Percentiles rank a stretch among this genome's conserved stretches.
These are phyloP conservation scores for Globisporangium rhizosaccharum DNA, from an alignment of 352 stramenopile species.

Conservation along the genomic window DNA sequence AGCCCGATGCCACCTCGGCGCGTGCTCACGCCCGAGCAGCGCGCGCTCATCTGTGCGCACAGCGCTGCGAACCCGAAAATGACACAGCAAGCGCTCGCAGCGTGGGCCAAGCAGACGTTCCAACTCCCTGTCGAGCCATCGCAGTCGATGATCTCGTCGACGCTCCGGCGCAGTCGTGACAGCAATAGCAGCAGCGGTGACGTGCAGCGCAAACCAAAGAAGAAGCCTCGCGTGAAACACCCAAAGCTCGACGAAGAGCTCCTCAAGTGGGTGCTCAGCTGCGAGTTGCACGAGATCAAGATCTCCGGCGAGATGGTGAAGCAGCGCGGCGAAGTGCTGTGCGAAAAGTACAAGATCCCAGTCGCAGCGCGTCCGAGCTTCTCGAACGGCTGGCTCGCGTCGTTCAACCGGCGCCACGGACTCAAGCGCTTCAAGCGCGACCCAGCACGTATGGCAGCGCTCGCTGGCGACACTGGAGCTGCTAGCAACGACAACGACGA, in stretches of 20 bases:
- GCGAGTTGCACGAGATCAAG: conserved; percentile 13
- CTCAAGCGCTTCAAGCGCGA: conserved; percentile 20
- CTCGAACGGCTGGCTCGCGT: conserved; percentile 82
- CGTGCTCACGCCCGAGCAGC: conserved; percentile 70
- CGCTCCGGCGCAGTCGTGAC: conserved; percentile 18
- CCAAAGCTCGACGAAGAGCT: conserved; percentile 20
- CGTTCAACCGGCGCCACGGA: conserved; percentile 58
- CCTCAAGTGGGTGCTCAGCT: conserved; percentile 15
- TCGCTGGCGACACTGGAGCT: not conserved
- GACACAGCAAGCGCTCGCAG: conserved; percentile 66
- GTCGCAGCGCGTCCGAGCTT: conserved; percentile 25
- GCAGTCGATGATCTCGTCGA: conserved; percentile 77
- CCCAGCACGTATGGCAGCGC: not conserved
- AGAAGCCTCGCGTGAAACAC: conserved; percentile 11
- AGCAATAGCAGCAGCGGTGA: conserved; percentile 19
- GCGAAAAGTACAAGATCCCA: conserved; percentile 12
- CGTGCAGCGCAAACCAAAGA: conserved; percentile 55
- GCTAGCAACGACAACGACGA: conserved; percentile 11
- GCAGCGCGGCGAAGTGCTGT: conserved; percentile 12
- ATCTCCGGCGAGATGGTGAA: conserved; percentile 18
- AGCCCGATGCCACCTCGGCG: not conserved
- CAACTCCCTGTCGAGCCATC: conserved; percentile 57
- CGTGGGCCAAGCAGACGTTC: conserved; percentile 73
- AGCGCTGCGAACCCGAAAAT: conserved; percentile 60
- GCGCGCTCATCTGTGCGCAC: conserved; percentile 71